A percentile compares a stretch with the other conserved stretches of the same genome.
phyloP scores from a whole-genome alignment of 2,329 filamentous ascomycete species.

The Bipolaris sorokiniana region DNA sequence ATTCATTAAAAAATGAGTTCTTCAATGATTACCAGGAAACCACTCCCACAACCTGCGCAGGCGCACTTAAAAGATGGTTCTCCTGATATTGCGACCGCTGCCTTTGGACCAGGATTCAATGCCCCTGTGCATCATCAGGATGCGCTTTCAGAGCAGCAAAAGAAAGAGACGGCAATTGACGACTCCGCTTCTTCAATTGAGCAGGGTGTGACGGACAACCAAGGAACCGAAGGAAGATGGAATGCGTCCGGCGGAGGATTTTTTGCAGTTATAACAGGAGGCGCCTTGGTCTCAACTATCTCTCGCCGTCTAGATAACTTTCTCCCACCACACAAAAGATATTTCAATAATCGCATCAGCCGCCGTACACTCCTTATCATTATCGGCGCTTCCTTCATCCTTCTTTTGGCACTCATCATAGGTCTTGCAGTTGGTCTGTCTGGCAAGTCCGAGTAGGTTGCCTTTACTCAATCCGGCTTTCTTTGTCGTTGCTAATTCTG shows the following conservation, averaged over 20 bases:
- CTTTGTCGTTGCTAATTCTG: conserved; percentile 15
- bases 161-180: conserved; percentile 3
- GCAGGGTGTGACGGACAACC: not conserved
- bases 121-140: conserved; percentile 17
- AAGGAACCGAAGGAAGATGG: conserved; percentile 7
- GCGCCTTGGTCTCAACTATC: conserved; percentile 29
- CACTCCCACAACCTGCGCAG: conserved; percentile 27
- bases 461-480: not conserved
- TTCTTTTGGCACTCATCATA: conserved; percentile 50
- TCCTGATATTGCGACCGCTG: not conserved
- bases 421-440: conserved; percentile 51
- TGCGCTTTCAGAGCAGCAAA: conserved; percentile 3
- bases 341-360: conserved; percentile 47
- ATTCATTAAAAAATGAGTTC: conserved; percentile 26
- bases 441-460: conserved; percentile 26
- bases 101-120: conserved; percentile 22
- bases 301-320: conserved; percentile 44
- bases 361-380: conserved; percentile 49
- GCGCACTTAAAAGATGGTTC: conserved; percentile 26
- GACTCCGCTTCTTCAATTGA: conserved; percentile 1
- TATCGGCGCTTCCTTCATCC: conserved; percentile 39
- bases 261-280: conserved; percentile 20
- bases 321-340: conserved; percentile 48
- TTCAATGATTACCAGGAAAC: conserved; percentile 27
- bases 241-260: conserved; percentile 5